Base-by-base conservation (phyloP, 2,329 filamentous ascomycete genomes). In the Plectosphaerella cucumerina region DNA sequence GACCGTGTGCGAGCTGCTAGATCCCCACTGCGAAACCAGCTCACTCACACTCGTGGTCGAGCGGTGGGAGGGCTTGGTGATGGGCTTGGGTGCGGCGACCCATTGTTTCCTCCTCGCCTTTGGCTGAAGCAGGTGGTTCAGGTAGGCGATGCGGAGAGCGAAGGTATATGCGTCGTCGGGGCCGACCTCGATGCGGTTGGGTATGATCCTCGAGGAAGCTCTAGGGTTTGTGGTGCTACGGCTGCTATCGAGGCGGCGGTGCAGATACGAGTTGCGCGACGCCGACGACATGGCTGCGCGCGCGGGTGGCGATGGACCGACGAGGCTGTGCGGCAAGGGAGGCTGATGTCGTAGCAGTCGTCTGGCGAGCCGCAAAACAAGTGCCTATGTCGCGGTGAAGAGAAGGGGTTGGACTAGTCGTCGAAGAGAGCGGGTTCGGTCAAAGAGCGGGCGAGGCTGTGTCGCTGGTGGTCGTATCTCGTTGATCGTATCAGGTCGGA, bases 81-180 rank as follows among this genome's bases (percentile, higher is more conserved):
- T 80, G 50, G 82, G 80, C 60, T 83, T 85, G 47, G 86, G 73
- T 57, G 80, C 65, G 71, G 84, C 71, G 41, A 94, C 84, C 79
- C 91, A 95, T 73, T 96, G 90, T 64, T 93, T 89, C 64, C 90
- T 84, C 71, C 93, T 94, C 62, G 89, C 82, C 64, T 91, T 89
- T 56, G 94, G 93, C 67, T 96, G 91, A 48, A 99, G 81, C 43
- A 97, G 85, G 70, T 99, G 95, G 69, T 93, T 81, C 52, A 99
- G 87, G 70, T 90, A 97, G 59, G 93, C 93, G 59, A 89, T 86
- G 56, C 94, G 88, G 50, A 99, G 83, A 61, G 92, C 91, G 71
- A 90, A 96, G 56, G 85, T 88, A 72, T 95, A 96, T 65, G 90
- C 92, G 70, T 97, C 90, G 61, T 95, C 88, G 66, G 82, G 77